These are phyloP conservation scores for Vararia minispora DNA, from an alignment of 768 basidiomycete genomes.

Conservation along the genomic window DNA sequence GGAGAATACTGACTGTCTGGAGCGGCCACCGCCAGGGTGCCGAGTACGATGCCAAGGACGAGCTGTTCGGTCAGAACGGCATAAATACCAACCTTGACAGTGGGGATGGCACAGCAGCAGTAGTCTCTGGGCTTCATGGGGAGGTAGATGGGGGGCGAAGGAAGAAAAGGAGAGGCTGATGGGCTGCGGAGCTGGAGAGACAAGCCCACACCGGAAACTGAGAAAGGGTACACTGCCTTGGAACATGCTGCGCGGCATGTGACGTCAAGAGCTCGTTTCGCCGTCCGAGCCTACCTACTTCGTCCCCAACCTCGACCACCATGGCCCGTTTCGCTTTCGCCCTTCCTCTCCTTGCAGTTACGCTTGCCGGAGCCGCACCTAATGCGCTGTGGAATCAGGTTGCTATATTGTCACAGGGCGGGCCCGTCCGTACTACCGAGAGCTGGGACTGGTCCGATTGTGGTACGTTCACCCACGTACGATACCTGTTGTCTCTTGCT, in stretches of 20 bases:
- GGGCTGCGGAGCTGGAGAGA: too few relatives aligned
- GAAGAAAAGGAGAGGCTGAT: slow-evolving; percentile 8
- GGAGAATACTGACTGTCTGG: slow-evolving; percentile 51
- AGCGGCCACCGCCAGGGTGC: slow-evolving; percentile 65
- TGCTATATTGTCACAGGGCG: slow-evolving; percentile 17
- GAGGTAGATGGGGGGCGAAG: slow-evolving; percentile 5
- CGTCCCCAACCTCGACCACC: slow-evolving; percentile 4
- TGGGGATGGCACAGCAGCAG: slow-evolving; percentile 88
- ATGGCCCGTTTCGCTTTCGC: slow-evolving; percentile 20
- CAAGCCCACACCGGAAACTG: too few relatives aligned
- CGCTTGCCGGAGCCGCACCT: slow-evolving; percentile 17
- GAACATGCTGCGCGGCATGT: too few relatives aligned
- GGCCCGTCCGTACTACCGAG: slow-evolving; percentile 24
- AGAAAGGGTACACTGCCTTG: too few relatives aligned
- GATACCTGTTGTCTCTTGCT: slow-evolving; percentile 9
- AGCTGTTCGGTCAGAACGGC: slow-evolving; percentile 69
- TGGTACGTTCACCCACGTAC: slow-evolving; percentile 36
- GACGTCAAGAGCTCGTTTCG: too few relatives aligned
- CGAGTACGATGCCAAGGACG: slow-evolving; percentile 50
- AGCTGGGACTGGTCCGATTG: slow-evolving; percentile 65
- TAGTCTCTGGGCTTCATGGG: slow-evolving; percentile 73
- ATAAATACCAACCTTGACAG: slow-evolving; percentile 88
- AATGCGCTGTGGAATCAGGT: slow-evolving; percentile 20
- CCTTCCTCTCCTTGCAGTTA: slow-evolving; percentile 20
- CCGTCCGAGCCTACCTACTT: slow-evolving; percentile 1